Evolutionary conservation across 805 yeast genomes (phyloP).

Genomic region (Hanseniaspora lindneri): DNA sequence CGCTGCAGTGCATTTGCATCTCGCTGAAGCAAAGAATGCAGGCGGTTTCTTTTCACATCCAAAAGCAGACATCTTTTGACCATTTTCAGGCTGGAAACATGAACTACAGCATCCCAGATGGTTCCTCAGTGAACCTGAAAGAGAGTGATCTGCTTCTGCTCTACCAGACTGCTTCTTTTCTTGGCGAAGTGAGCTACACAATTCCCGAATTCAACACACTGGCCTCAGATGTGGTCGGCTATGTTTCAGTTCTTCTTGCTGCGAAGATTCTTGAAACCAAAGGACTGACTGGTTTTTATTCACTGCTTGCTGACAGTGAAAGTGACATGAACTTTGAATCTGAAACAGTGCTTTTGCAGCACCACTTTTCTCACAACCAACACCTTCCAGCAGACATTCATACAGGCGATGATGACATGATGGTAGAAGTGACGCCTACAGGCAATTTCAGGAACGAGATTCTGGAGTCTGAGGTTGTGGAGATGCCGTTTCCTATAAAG

Average conservation of each 20-base stretch:
- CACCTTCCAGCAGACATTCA: no score
- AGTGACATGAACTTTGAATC: neutral
- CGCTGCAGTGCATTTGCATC: constrained; percentile 17
- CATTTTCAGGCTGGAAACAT: no score
- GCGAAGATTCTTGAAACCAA: constrained; percentile 34
- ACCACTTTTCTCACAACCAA: no score
- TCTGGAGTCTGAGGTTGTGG: neutral
- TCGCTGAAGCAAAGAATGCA: neutral
- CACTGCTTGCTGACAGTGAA: neutral
- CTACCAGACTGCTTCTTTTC: constrained; percentile 34
- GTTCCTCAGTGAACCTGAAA: neutral
- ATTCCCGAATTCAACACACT: constrained; percentile 38
- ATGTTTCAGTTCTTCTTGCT: constrained; percentile 41
- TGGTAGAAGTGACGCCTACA: neutral
- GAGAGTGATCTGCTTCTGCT: constrained; percentile 1
- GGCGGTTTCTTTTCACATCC: no score
- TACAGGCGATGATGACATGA: neutral
- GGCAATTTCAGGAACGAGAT: neutral
- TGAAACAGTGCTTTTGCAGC: neutral
- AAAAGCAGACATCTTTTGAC: no score
- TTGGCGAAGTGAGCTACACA: constrained; percentile 44
- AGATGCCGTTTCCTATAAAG: constrained; percentile 2
- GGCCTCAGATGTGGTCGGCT: constrained; percentile 37
- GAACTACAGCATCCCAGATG: no score
- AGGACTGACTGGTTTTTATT: neutral